Conservation (phyloP, 1,284 basidiomycete genomes). For the Ganoderma multipileum region DNA sequence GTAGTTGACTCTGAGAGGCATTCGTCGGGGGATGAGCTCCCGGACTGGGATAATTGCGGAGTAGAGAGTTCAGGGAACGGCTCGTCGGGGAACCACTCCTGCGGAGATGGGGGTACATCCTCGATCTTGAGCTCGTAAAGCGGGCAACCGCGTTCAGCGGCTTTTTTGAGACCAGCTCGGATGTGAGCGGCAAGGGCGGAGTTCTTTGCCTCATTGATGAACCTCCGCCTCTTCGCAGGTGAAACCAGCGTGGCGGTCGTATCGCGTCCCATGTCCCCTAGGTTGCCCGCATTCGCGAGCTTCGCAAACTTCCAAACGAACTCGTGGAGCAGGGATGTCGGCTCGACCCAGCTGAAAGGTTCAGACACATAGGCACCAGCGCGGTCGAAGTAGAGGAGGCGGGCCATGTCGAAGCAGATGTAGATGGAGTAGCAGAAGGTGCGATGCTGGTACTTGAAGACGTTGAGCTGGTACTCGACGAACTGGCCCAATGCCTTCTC, state of each 20-base stretch:
- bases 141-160: neutral
- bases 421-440: conserved; percentile 4
- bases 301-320: conserved; percentile 24
- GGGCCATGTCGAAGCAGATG: conserved; percentile 5
- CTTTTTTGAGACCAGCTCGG: neutral
- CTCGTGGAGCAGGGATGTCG: neutral
- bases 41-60: too few relatives aligned
- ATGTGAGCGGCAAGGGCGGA: neutral
- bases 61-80: neutral
- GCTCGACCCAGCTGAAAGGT: conserved; percentile 13
- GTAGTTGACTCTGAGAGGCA: neutral
- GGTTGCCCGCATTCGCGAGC: neutral
- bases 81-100: conserved; percentile 1
- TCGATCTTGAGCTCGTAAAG: conserved; percentile 1
- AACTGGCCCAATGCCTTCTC: neutral
- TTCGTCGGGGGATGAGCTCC: neutral
- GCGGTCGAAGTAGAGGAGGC: conserved; percentile 21
- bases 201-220: neutral
- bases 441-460: conserved; percentile 12
- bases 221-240: too few relatives aligned
- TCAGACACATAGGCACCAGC: conserved; percentile 15
- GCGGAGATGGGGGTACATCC: neutral
- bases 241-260: conserved; percentile 6
- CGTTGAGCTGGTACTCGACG: conserved; percentile 1
- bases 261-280: conserved; percentile 24